Base-by-base conservation (phyloP, 2,329 filamentous ascomycete genomes). In the Akanthomyces dipterigenus region DNA sequence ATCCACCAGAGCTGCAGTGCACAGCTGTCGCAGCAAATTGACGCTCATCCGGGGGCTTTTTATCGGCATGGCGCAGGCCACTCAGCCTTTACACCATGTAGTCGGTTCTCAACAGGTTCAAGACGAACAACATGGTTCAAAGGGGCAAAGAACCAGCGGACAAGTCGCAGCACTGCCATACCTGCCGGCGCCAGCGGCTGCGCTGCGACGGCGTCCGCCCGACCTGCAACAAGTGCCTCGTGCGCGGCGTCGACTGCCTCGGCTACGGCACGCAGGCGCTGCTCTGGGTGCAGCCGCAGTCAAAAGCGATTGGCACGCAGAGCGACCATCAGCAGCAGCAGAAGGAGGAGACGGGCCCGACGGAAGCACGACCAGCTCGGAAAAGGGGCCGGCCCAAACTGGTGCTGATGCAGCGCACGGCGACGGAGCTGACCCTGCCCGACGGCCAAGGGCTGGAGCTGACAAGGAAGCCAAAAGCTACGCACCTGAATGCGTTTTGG, bases 161-260 rank as follows among this genome's bases (percentile, higher is more conserved):
- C 28, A 61, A 55, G n/a, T 28, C 58, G 46, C 46, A 59, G 36
- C 48, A 60, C 34, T 62, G 55, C 38, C 64, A 65, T 22, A 63
- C 64, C 2, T 64, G 63, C 45, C 64, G 63, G 3, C 64, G 63
- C 8, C 61, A 58, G 14, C 61, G 64, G 20, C 63, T 63, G 48
- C 63, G 63, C 38, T 65, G 64, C 48, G 64, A 64, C 46, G 64
- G 54, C 36, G 24, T 42, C 31, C 60, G 57, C 28, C 64, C 63
- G 18, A 50, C 42, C 31, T 65, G 64, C 59, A 43, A 51, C 20
- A 65, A 65, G 18, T 65, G 64, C 43, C 55, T 48, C 40, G 45
- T 34, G 12, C 54, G 64, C 14, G 64, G 64, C 40, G 59, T 63
- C 31, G 63, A 65, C 36, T 65, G 64, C 48, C 59, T 65, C 16